A percentile compares a stretch with the other conserved stretches of the same genome.
phyloP scores from a whole-genome alignment of 805 yeast genomes.

The Cyberlindnera meyerae region DNA sequence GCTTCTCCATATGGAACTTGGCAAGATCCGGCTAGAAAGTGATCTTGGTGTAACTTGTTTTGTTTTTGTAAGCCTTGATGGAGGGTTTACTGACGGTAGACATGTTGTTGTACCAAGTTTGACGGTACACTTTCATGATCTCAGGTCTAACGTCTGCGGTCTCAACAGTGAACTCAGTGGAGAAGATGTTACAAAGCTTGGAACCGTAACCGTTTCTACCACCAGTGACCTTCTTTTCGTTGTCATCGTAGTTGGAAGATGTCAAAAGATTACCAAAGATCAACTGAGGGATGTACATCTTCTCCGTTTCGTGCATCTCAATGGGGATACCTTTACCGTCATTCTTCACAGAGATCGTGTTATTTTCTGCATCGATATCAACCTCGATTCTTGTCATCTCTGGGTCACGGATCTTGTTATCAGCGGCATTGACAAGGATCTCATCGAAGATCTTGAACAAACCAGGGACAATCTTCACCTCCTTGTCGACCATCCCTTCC shows the following conservation, averaged over 20 bases:
- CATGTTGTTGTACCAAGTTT: constrained; percentile 90
- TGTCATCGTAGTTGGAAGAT: constrained; percentile 93
- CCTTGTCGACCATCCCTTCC: constrained; percentile 51
- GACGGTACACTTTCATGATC: constrained; percentile 60
- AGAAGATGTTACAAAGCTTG: constrained; percentile 91
- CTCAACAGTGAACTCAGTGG: constrained; percentile 79
- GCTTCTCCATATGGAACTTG: constrained; percentile 76
- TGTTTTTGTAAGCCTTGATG: constrained; percentile 43
- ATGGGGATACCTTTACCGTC: constrained; percentile 96
- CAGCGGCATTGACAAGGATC: constrained; percentile 96
- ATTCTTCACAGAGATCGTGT: constrained; percentile 74
- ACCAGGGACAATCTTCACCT: constrained; percentile 88
- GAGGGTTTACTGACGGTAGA: constrained; percentile 67
- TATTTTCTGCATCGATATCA: constrained; percentile 68
- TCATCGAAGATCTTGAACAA: constrained; percentile 95
- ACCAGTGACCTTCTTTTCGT: constrained; percentile 93
- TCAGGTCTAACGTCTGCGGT: constrained; percentile 65
- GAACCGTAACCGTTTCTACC: constrained; percentile 99
- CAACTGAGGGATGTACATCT: constrained; percentile 91
- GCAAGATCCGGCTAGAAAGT: constrained; percentile 83
- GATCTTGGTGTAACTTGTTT: constrained; percentile 78
- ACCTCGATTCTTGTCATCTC: constrained; percentile 83
- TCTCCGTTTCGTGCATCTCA: constrained; percentile 87
- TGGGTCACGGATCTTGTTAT: constrained; percentile 93
- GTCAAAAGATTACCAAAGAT: constrained; percentile 94